Evolutionary conservation across 768 basidiomycete species (phyloP).

Genomic region (Rhodotorula diobovata): DNA sequence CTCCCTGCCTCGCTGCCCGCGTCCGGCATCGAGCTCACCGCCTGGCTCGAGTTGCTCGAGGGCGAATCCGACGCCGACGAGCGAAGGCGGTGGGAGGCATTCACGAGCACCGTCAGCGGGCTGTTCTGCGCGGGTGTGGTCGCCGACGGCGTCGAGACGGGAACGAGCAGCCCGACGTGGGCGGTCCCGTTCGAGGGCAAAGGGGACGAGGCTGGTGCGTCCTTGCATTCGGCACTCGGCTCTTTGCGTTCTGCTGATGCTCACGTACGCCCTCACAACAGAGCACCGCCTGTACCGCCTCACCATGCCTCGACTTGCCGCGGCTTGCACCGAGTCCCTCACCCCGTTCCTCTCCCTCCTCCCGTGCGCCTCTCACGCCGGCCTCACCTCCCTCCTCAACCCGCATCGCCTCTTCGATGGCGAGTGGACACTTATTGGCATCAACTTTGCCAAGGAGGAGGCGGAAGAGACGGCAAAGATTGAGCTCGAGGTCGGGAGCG

Average conservation of each 20-base stretch:
- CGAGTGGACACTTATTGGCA: constrained; percentile 81
- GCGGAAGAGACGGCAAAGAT: constrained; percentile 56
- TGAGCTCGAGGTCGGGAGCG: constrained; percentile 65
- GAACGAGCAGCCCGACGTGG: constrained; percentile 27
- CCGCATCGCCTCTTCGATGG: constrained; percentile 82
- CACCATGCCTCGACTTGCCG: constrained; percentile 59
- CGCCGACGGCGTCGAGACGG: constrained; percentile 32
- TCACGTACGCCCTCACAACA: not conserved
- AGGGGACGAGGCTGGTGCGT: constrained; percentile 25
- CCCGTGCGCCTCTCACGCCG: constrained; percentile 84
- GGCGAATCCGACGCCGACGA: constrained; percentile 21
- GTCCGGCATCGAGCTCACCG: constrained; percentile 65
- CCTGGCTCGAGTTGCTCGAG: constrained; percentile 70
- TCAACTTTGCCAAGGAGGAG: constrained; percentile 52
- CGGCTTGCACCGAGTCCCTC: constrained; percentile 94
- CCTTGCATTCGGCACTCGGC: not conserved
- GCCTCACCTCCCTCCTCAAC: constrained; percentile 74
- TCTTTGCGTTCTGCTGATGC: not conserved
- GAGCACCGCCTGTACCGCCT: constrained; percentile 57
- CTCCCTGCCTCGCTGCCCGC: constrained; percentile 4
- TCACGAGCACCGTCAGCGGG: constrained; percentile 84
- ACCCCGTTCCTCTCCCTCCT: constrained; percentile 92
- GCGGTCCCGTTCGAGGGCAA: constrained; percentile 17
- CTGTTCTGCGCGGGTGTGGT: constrained; percentile 70
- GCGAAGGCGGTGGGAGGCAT: constrained; percentile 62